Conservation (phyloP, 805 yeast genomes). For the Metschnikowia koreensis region DNA sequence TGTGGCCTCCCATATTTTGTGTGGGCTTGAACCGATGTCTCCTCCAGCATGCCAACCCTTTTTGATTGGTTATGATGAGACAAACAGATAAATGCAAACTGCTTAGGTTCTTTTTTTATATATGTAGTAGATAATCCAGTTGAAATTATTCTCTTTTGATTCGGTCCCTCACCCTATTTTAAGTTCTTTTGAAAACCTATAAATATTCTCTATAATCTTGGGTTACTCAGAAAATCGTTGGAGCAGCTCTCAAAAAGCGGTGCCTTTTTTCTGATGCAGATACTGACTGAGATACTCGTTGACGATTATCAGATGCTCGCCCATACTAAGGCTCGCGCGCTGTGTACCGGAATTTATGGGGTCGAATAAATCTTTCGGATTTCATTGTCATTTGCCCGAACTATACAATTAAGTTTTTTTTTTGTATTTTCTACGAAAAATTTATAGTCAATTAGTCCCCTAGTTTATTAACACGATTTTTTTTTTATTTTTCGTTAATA, state of each 20-base stretch:
- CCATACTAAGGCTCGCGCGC: neutral
- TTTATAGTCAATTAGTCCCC: no score
- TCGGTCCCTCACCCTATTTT: no score
- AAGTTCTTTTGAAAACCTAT: no score
- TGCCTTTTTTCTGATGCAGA: slow-evolving; percentile 1
- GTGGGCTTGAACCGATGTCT: slow-evolving; percentile 1
- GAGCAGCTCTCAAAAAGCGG: slow-evolving; percentile 3
- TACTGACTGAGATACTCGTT: neutral
- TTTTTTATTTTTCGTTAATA: no score
- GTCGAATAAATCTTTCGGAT: neutral
- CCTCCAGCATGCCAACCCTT: slow-evolving; percentile 8
- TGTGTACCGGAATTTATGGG: slow-evolving; percentile 5
- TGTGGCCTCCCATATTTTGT: neutral
- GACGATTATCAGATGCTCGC: neutral
- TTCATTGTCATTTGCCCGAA: neutral
- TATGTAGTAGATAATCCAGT: slow-evolving; percentile 1
- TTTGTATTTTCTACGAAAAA: neutral
- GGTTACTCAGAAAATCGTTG: no score
- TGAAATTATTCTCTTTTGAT: neutral
- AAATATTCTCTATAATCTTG: no score
- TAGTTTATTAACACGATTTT: no score
- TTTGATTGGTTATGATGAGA: neutral
- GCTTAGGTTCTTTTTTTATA: neutral
- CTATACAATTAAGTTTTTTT: neutral
- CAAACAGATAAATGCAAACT: neutral